Conservation (phyloP, 1,284 basidiomycete species). For the Chiua sp. region DNA sequence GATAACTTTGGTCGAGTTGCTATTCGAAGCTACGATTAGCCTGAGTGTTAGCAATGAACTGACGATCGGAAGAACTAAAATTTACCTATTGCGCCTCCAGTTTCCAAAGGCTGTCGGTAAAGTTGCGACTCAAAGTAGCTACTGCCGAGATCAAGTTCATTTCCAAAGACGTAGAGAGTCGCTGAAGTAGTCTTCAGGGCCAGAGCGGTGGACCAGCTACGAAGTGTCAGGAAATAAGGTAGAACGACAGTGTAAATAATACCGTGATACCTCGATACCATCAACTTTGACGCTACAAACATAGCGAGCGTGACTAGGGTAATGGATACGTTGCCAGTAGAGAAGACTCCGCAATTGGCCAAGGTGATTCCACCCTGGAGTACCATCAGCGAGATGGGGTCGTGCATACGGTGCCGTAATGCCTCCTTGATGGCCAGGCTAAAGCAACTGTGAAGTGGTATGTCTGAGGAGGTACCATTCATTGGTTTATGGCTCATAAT, state of each 20-base stretch:
- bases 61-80: background rate
- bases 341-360: background rate
- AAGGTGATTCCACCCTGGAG: conserved; percentile 2
- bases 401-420: conserved; percentile 4
- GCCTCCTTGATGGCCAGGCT: conserved; percentile 7
- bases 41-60: background rate
- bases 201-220: conserved; percentile 16
- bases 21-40: background rate
- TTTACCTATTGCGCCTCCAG: background rate
- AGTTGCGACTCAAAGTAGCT: conserved; percentile 5
- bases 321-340: background rate
- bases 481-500: background rate
- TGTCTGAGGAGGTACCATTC: background rate
- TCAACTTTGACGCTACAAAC: background rate
- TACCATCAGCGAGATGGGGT: conserved; percentile 7
- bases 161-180: background rate
- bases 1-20: conserved; percentile 6
- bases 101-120: background rate
- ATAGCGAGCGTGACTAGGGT: background rate
- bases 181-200: conserved; percentile 1
- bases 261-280: conserved; percentile 8
- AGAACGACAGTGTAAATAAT: background rate
- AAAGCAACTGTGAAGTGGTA: background rate
- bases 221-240: background rate
- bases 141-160: conserved; percentile 7